Evolutionary conservation across 2,329 filamentous ascomycete genomes (phyloP), one percentile per base, ranked within the genome.

Genomic region (Scopulariopsis brevicaulis): DNA sequence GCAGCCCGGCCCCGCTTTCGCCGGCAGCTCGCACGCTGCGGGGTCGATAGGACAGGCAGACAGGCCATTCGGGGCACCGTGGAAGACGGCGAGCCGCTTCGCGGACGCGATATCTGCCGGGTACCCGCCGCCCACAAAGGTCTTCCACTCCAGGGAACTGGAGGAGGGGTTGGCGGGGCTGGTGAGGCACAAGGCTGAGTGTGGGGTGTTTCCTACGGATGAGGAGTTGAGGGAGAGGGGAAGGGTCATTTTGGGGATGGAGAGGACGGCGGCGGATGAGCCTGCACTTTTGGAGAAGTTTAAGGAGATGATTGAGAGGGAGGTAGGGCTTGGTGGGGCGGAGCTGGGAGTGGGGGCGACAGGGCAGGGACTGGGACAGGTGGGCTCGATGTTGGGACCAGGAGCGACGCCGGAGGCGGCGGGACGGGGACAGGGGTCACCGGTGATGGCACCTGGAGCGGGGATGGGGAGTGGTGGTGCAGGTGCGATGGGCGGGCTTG

Each of bases 61-160:
- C 58, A 76, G 73, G 62, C 65, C 69, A 0, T 76, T 77, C 61
- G 71, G 71, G 20, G 67, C 77, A 20, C 72, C 73, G n/a, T 69
- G 70, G 10, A 65, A 68, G 2, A 74, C 77, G 1, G 76, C 75
- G 1, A 77, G 77, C 67, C 74, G 74, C 55, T 82, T 74, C 63
- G 63, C 81, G 37, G 71, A 74, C 61, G 71, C 69, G 2, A 69
- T 81, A 40, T 68, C 71, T 1, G 72, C 69, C 10, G 71, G 75
- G 6, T 75, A 74, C 59, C 69, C 72, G 15, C 73, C 74, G 11
- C 78, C 78, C 0, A 77, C 79, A 0, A 67, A 67, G 10, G 73
- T 84, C 0, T 85, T 85, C 65, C 83, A 79, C 67, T 81, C 78
- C 20, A 72, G 79, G 7, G 80, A 84, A 63, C 72, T 85, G 24